Evolutionary conservation across 1,284 basidiomycete genomes (phyloP).

Genomic region (Volvariella volvacea): DNA sequence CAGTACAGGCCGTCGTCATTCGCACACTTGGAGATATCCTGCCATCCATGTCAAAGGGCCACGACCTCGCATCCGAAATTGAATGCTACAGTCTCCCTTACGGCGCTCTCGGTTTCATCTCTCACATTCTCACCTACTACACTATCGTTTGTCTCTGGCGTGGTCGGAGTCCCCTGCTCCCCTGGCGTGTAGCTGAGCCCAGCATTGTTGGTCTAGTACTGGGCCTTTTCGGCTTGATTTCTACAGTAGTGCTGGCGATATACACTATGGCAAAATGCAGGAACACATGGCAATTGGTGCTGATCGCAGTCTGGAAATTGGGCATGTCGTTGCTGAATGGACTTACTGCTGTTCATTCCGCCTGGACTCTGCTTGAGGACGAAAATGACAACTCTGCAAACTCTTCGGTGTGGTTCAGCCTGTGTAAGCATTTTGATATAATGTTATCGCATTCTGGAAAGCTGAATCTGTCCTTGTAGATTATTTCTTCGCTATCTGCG

Average conservation of each 20-base stretch:
- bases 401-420: background rate
- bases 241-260: background rate
- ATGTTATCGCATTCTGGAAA: background rate
- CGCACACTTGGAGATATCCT: too few relatives aligned
- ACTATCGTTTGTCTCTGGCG: background rate
- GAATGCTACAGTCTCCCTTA: background rate
- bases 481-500: background rate
- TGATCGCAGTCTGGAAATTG: constrained; percentile 4
- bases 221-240: background rate
- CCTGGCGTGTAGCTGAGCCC: background rate
- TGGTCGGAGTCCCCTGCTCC: background rate
- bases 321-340: constrained; percentile 6
- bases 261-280: constrained; percentile 1
- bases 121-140: background rate
- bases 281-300: constrained; percentile 5
- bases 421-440: background rate
- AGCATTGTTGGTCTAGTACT: background rate
- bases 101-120: background rate
- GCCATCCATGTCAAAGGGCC: background rate
- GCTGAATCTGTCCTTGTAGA: background rate
- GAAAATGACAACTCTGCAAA: background rate
- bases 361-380: background rate
- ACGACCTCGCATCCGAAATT: background rate
- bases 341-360: constrained; percentile 1
- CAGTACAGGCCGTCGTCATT: too few relatives aligned